Conservation (phyloP, 495 filamentous ascomycete genomes). For the Penicillium samsonianum region DNA sequence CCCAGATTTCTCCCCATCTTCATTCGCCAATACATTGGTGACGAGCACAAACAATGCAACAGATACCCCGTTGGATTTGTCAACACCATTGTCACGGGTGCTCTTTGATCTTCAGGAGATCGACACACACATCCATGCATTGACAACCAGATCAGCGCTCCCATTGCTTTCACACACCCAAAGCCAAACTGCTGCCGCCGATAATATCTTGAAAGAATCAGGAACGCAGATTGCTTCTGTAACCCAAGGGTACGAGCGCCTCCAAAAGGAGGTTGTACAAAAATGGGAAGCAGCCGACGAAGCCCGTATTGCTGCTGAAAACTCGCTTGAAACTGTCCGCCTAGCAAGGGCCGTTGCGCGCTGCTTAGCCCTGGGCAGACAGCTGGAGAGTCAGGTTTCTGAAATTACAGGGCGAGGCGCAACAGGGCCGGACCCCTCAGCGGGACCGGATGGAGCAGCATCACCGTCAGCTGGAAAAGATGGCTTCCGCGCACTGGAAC, state of each 20-base stretch:
- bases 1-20: conserved; percentile 73
- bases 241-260: conserved; percentile 77
- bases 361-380: conserved; percentile 75
- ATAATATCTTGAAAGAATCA: conserved; percentile 67
- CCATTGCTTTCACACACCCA: conserved; percentile 80
- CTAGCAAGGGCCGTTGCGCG: conserved; percentile 74
- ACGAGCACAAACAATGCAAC: conserved; percentile 87
- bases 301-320: conserved; percentile 67
- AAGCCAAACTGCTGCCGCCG: conserved; percentile 66
- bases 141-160: conserved; percentile 82
- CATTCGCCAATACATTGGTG: conserved; percentile 87
- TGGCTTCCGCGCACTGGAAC: conserved; percentile 74
- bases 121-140: conserved; percentile 87
- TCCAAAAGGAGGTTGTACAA: conserved; percentile 79
- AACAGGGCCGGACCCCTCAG: conserved; percentile 13
- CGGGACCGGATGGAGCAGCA: conserved; percentile 25
- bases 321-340: conserved; percentile 76
- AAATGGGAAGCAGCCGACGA: conserved; percentile 81
- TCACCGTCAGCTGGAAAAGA: conserved; percentile 50
- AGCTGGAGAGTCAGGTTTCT: conserved; percentile 79
- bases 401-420: conserved; percentile 55
- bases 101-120: conserved; percentile 97
- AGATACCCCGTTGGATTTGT: conserved; percentile 87
- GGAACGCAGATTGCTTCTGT: conserved; percentile 74
- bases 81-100: conserved; percentile 89